These are phyloP conservation scores for Beauveria scarabaeidicola DNA, from an alignment of 2,329 filamentous ascomycete species.

Conservation along the genomic window DNA sequence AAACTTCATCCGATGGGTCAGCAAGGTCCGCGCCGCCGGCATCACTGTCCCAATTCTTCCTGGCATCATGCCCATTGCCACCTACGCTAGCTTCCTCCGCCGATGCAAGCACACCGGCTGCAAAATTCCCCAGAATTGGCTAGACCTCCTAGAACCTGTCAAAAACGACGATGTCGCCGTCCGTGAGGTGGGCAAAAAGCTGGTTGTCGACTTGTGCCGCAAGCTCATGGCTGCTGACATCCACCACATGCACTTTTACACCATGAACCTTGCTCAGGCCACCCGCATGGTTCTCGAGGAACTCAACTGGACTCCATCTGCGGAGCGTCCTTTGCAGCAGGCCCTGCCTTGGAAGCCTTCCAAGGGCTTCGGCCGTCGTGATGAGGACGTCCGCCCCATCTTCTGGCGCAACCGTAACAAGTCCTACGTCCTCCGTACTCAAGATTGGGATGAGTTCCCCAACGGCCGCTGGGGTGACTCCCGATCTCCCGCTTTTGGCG, in stretches of 20 bases:
- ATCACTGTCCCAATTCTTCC: constrained; percentile 78
- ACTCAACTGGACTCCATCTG: constrained; percentile 69
- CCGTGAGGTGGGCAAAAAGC: constrained; percentile 74
- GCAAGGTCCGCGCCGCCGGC: constrained; percentile 74
- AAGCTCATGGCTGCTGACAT: constrained; percentile 77
- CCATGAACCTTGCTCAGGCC: constrained; percentile 95
- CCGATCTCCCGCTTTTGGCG: constrained; percentile 89
- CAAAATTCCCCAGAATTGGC: constrained; percentile 73
- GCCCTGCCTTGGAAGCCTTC: constrained; percentile 96
- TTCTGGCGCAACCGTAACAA: constrained; percentile 98
- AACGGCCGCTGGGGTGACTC: constrained; percentile 99
- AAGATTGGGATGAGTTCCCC: constrained; percentile 98
- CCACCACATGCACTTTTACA: constrained; percentile 92
- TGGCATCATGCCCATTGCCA: constrained; percentile 84
- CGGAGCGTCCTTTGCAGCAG: constrained; percentile 71
- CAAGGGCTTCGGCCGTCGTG: constrained; percentile 75
- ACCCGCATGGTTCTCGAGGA: constrained; percentile 93
- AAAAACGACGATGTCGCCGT: constrained; percentile 96
- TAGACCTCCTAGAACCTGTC: constrained; percentile 74
- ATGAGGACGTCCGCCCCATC: constrained; percentile 93
- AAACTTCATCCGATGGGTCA: constrained; percentile 86
- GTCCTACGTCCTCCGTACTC: constrained; percentile 88
- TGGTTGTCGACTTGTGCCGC: constrained; percentile 85
- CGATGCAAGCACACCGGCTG: constrained; percentile 88
- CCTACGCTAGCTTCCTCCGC: constrained; percentile 85